Base-by-base conservation (phyloP, 352 stramenopile species). In the Phytopythium sindhum region DNA sequence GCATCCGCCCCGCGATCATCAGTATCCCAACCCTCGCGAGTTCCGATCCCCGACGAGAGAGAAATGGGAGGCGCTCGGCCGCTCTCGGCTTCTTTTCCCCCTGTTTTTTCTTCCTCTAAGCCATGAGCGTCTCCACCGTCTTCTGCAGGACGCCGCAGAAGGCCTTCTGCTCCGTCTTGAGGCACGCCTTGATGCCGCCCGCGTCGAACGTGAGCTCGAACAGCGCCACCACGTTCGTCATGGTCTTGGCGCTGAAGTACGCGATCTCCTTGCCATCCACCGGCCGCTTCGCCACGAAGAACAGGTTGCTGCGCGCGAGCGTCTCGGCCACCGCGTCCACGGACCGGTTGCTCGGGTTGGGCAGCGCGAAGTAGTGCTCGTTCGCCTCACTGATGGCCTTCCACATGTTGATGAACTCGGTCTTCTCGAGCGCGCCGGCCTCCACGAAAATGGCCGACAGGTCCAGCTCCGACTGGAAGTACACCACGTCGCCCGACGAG, bases 141-240 rank as follows among this genome's bases (percentile, higher is more conserved):
- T 89, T 80, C 70, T 98, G 96, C 31, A 97, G 81, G 29, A 97
- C 71, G 23, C 65, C 60, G 42, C 86, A 91, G 80, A 98, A 98
- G 2, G 88, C 75, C 72, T 95, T 86, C 67, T 96, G 88, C 70
- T 98, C 90, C 15, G 91, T 96, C 83, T 98, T 98, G 56, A 99
- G 76, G 65, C 95, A 98, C 69, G 98, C 87, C 74, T 98, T 98
- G 51, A 81, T 90, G 23, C 77, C 81, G 69, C 86, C 87, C 31
- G 88, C 93, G 69, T 98, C 97, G 73, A 98, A 98, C 53, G 95
- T 98, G 60, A 98, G 84, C 72, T 99, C 96, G 33, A 97, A 91
- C 15, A 98, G 82, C 61, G 97, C 96, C 23, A 93, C 78, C 61
- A 97, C 88, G 41, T 94, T 95, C 24, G 91, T 98, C 65, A 97